Base-by-base conservation (phyloP, 2,329 filamentous ascomycete species). In the Trichoderma guizhouense region DNA sequence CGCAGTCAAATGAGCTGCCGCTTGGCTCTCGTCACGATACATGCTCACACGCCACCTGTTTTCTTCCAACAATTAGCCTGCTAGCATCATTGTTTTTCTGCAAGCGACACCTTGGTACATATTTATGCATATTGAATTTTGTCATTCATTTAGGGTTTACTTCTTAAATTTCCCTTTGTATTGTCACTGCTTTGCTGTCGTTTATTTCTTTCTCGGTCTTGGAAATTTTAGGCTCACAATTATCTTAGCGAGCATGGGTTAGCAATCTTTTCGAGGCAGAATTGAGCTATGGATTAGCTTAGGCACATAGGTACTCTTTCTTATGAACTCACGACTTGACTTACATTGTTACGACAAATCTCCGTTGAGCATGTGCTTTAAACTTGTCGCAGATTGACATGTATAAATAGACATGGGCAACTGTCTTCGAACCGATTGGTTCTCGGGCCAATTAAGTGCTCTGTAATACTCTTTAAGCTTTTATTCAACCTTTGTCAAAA, bases 341-440 rank as follows among this genome's bases (percentile, higher is more conserved):
- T n/a, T n/a, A n/a, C n/a, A n/a, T n/a, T n/a, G n/a, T n/a, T n/a
- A n/a, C n/a, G n/a, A 3, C 4, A 28, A 28, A 28, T 28, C 4
- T 5, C 26, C 26, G 26, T 28, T 28, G 26, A 28, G 26, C 26
- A 28, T 28, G 26, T 28, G 4, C 26, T 28, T 28, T 28, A 28
- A 28, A 28, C 26, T 28, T 28, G 26, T 28, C 4, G 26, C 26
- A 28, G 26, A 28, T 28, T 28, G 26, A 28, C 26, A 28, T 39
- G 39, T 18, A 43, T n/a, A 43, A 43, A 18, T 5, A 43, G 15
- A 0, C 0, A 43, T 43, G 39, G 0, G 39, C 0, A 0, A 5
- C 39, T 0, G 39, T 43, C 15, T n/a, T 43, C 3, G 9, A 51
- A 51, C n/a, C 9, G 5, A 51, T 51, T 21, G 43, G 43, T 21